Base-by-base conservation (phyloP, 2,329 filamentous ascomycete genomes). In the Nannizziopsis arthrosporioides region DNA sequence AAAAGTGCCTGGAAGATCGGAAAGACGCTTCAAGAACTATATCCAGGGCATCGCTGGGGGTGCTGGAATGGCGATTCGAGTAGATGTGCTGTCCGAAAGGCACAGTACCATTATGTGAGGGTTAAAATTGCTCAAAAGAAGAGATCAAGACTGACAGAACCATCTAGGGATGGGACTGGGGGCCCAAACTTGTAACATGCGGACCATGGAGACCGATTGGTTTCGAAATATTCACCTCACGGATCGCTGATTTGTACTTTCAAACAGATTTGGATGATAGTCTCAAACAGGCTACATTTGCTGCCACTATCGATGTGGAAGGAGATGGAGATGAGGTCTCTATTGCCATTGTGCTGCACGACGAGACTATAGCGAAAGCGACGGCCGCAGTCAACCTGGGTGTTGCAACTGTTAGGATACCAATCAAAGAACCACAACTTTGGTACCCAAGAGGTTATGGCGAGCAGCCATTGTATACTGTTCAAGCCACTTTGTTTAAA, bases 101-200 rank as follows among this genome's bases (percentile, higher is more conserved):
- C 69, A 68, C 79, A 74, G 73, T 74, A 76, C 0, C 56, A 54
- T 48, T 64, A 62, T 7, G 67, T 77, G 2, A 66, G 78, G 53
- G 60, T 66, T 76, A 42, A 59, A 66, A 0, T 73, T 49, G 67
- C 74, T 12, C 2, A 5, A 70, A 73, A 58, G 78, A 75, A 52
- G 11, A 18, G 12, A 19, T 31, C 27, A 42, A 11, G 8, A 11
- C 30, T 47, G 27, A 42, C 11, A n/a, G 10, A 72, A 7, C 80
- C 80, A 0, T 76, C 79, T 2, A 51, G 54, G 79, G 79, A 1
- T 82, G 78, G 78, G 77, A 80, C 51, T 79, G 76, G 76, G 75
- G 75, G 8, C 76, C 75, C 8, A 75, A 73, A 0, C 79, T 81
- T 57, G 68, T 72, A n/a, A 76, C 78, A 0, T 73, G 75, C n/a